These are phyloP conservation scores for Claviceps pusilla DNA, from an alignment of 2,329 filamentous ascomycete genomes.

Conservation along the genomic window DNA sequence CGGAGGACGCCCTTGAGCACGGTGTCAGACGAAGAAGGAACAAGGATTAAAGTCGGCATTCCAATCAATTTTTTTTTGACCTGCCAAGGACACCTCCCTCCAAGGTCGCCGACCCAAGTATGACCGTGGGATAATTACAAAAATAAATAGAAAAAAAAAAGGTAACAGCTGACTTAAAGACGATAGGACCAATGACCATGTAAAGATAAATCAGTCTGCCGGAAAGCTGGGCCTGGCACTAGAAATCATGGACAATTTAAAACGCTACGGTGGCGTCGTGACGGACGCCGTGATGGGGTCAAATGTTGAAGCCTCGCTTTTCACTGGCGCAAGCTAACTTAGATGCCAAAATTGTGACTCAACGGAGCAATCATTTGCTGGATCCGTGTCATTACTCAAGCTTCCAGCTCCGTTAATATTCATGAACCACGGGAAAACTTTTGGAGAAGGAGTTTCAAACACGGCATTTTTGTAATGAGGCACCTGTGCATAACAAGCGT, in stretches of 20 bases:
- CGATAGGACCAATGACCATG: no score
- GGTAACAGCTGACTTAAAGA: no score
- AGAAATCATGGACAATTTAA: no score
- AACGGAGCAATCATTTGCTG: background rate
- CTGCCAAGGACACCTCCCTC: background rate
- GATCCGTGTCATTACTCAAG: background rate
- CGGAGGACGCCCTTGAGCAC: background rate
- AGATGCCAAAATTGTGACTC: background rate
- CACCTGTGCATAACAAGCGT: background rate
- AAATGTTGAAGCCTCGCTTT: no score
- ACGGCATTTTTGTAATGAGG: background rate
- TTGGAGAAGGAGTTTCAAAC: background rate
- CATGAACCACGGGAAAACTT: background rate
- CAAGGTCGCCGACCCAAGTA: no score
- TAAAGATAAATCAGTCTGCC: no score
- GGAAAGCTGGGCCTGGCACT: no score
- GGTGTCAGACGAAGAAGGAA: background rate
- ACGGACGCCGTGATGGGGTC: no score
- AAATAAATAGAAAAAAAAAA: no score
- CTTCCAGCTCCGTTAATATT: background rate
- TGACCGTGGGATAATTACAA: no score
- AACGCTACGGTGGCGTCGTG: no score
- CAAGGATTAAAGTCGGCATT: background rate
- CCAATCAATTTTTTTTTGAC: background rate
- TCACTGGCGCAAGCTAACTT: no score